Conservation (phyloP, 2,329 filamentous ascomycete species). For the Domatiomyces globalis region DNA sequence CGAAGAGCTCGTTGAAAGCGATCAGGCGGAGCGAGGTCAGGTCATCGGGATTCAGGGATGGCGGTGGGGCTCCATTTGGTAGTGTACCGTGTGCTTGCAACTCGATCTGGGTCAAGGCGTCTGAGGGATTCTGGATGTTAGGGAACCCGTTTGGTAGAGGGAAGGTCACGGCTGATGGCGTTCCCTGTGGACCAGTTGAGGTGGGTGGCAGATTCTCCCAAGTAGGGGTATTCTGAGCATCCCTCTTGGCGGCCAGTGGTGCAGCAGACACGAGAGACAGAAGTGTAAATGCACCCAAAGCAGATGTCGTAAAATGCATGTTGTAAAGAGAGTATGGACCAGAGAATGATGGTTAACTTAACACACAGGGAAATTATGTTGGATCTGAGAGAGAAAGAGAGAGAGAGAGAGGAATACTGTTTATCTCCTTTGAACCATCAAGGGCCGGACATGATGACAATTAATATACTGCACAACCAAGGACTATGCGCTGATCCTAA, state of each 20-base stretch:
- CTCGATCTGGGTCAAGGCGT: conserved; percentile 38
- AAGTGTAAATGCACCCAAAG: background rate
- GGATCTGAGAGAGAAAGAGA: background rate
- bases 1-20: conserved; percentile 58
- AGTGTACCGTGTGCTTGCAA: conserved; percentile 46
- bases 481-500: background rate
- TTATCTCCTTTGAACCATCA: background rate
- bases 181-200: no score
- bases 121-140: conserved; percentile 36
- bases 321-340: background rate
- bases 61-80: conserved; percentile 44
- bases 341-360: background rate
- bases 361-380: background rate
- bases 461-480: no score
- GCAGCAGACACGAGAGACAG: background rate
- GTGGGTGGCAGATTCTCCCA: no score
- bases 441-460: background rate
- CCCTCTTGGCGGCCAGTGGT: background rate
- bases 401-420: background rate
- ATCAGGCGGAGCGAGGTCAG: conserved; percentile 47
- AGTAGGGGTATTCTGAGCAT: background rate
- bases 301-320: background rate
- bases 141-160: conserved; percentile 42
- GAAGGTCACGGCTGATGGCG: conserved; percentile 2
- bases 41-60: conserved; percentile 32